Base-by-base conservation (phyloP, 495 filamentous ascomycete genomes). In the Tricharina praecox region DNA sequence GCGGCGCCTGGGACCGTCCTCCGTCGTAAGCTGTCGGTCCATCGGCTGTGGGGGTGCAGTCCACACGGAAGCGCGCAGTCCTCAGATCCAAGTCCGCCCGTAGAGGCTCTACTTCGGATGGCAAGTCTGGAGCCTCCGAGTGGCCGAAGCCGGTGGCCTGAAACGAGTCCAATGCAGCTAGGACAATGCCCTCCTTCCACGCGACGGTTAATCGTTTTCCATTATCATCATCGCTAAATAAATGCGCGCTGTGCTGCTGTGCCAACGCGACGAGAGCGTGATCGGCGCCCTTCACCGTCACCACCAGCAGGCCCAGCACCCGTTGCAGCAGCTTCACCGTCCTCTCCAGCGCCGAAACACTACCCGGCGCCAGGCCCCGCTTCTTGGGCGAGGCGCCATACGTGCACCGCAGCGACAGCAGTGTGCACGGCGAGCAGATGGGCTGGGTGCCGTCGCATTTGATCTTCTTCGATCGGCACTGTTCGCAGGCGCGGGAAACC, bases 351-450 rank as follows among this genome's bases (percentile, higher is more conserved):
- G 70, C 70, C 28, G 74, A 65, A 1, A 80, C 75, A 56, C 79
- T 80, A 33, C 77, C 77, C 26, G 73, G 70, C 34, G 74, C 74
- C 19, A 80, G 66, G 0, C 78, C 81, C 37, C 81, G 71, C 59
- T 84, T 85, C 62, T 80, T 82, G 21, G 79, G 73, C 50, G 72
- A 73, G 19, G 75, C 69, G 45, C 78, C 70, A 62, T 83, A 85
- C 3, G 77, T 75, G 57, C 81, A 85, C 43, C 66, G 51, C 10
- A 77, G 66, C 13, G 65, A 70, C 38, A 77, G 69, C 4, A 72
- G 68, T 18, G 67, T 66, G 62, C 79, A 85, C 2, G 76, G 78
- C 21, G 68, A 72, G 53, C 78, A 82, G 5, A 68, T 57, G 7
- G 78, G 77, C 44, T 74, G 74, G 10, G 63, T 62, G 0, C 78